These are phyloP conservation scores for Podila clonocystis DNA, from an alignment of 192 early-diverging fungal species.

Conservation along the genomic window DNA sequence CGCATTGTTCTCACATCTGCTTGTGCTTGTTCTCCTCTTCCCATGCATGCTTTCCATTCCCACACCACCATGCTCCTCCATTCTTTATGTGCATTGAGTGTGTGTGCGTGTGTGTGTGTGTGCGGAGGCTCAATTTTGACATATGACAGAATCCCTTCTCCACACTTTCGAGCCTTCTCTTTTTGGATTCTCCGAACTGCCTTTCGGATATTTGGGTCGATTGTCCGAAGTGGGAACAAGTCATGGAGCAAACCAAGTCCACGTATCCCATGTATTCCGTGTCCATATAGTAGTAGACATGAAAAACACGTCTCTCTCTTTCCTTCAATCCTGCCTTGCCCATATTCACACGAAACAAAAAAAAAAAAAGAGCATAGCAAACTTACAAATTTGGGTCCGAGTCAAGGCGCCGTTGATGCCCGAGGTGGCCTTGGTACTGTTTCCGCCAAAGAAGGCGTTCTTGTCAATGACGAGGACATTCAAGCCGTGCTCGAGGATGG, in stretches of 20 bases:
- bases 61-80: no score
- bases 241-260: no score
- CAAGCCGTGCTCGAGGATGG: conserved; percentile 83
- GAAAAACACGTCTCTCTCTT: no score
- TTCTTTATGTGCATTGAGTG: no score
- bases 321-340: no score
- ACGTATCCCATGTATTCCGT: no score
- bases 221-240: neutral
- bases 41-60: no score
- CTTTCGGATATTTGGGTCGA: neutral
- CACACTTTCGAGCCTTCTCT: conserved; percentile 2
- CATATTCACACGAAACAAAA: neutral
- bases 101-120: no score
- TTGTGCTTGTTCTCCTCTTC: no score
- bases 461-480: conserved; percentile 89
- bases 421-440: conserved; percentile 98
- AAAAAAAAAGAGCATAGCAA: neutral
- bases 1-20: no score
- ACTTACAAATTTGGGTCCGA: conserved; percentile 75
- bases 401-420: conserved; percentile 97
- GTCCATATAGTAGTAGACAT: no score
- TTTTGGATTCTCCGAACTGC: conserved; percentile 1
- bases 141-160: conserved; percentile 5
- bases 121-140: neutral
- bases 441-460: conserved; percentile 92